Percentiles rank a stretch among this genome's conserved stretches.
These are phyloP conservation scores for Cyberlindnera mississippiensis DNA, from an alignment of 805 yeast species.

Conservation along the genomic window DNA sequence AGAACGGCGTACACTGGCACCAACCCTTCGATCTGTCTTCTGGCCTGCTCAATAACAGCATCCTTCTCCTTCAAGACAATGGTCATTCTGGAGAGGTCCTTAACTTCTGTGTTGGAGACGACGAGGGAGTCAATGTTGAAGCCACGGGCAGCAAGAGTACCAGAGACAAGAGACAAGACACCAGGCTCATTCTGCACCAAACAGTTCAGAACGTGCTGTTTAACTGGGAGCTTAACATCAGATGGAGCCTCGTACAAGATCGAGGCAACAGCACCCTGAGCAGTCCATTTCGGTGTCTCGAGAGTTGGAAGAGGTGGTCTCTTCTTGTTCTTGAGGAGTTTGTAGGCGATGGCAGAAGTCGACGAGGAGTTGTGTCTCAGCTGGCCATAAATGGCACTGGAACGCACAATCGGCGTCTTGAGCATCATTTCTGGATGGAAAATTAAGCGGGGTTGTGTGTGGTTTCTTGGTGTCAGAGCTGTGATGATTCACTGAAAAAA, in stretches of 20 bases:
- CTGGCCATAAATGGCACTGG: conserved; percentile 13
- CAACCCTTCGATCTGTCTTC: conserved; percentile 95
- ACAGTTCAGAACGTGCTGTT: conserved; percentile 91
- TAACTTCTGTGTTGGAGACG: conserved; percentile 94
- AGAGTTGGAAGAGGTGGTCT: conserved; percentile 91
- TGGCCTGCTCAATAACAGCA: conserved; percentile 94
- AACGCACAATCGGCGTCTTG: conserved; percentile 10
- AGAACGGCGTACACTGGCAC: conserved; percentile 98
- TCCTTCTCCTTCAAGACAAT: conserved; percentile 92
- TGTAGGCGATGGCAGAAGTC: conserved; percentile 92
- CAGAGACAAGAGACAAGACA: conserved; percentile 88
- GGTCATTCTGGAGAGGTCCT: conserved; percentile 95
- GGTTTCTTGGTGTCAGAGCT: too few species aligned
- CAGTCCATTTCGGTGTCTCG: conserved; percentile 92
- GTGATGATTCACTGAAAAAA: neutral
- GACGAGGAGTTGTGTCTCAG: conserved; percentile 48
- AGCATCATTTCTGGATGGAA: conserved; percentile 6
- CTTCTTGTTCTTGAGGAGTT: conserved; percentile 75
- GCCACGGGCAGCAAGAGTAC: conserved; percentile 96
- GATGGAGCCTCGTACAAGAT: conserved; percentile 87
- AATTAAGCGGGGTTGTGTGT: too few species aligned
- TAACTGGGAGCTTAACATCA: conserved; percentile 52
- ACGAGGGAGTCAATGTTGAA: conserved; percentile 97
- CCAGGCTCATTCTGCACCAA: conserved; percentile 99
- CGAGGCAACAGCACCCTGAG: conserved; percentile 94